Base-by-base conservation (phyloP, 2,329 filamentous ascomycete genomes). In the Phaeosphaeria sp. region DNA sequence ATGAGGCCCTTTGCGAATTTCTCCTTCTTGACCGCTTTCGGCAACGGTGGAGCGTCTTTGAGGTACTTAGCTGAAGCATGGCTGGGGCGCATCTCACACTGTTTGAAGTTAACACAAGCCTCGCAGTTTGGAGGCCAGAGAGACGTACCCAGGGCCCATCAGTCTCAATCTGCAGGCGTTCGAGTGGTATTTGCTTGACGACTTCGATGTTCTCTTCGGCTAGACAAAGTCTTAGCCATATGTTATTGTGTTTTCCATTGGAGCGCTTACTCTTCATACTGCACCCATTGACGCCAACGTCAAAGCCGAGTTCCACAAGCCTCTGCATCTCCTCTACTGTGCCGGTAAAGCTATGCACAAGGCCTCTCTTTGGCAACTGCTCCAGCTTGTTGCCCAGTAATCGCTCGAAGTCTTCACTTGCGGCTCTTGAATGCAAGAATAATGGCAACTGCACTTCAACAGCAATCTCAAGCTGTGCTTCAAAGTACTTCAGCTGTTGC, bases 271-370 rank as follows among this genome's bases (percentile, higher is more conserved):
- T 98, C 83, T 98, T 99, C 82, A 99, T 86, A 70, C 91, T 96
- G 78, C 95, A 99, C 4, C 95, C 95, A 73, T 99, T 99, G 59
- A 97, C 87, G n/a, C 95, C 94, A 59, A 99, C 89, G 77, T 97
- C 90, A 53, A 97, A 86, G 0, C 93, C 94, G 46, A 96, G 77
- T 1, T 87, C 87, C 67, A 96, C 88, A 54, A 98, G 80, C 64
- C 91, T 87, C 55, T 84, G 80, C 90, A 97, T 94, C 78, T 99
- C 95, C 54, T 90, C 91, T 15, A 87, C 78, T 0, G 92, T 92
- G 2, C 95, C 95, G 0, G 95, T 99, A 71, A 99, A 99, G 73
- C 90, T 94, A 79, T 99, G 95, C 53, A 99, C 95, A 17, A 98
- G 87, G 15, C 91, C 95, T 18, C 89, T 86, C 68, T 86, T 90